Evolutionary conservation across 352 stramenopile genomes (phyloP).

Genomic region (Phytophthora podocarpi): DNA sequence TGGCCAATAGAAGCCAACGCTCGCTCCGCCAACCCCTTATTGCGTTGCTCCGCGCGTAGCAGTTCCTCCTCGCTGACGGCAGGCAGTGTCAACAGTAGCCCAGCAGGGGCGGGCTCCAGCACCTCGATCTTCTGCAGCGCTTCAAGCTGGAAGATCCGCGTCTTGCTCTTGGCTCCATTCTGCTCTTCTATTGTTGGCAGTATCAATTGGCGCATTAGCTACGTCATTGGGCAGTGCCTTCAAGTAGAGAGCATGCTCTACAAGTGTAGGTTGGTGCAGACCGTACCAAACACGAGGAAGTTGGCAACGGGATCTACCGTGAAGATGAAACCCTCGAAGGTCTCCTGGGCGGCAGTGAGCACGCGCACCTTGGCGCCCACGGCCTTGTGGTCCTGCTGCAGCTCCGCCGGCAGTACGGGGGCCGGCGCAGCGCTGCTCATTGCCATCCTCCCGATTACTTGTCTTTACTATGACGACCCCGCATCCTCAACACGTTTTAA

Average conservation of each 20-base stretch:
- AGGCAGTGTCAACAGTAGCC: conserved; percentile 51
- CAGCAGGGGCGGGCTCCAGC: conserved; percentile 51
- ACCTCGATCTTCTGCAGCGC: conserved; percentile 73
- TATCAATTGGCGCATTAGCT: too few species aligned
- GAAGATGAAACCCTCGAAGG: conserved; percentile 77
- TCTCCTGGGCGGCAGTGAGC: conserved; percentile 48
- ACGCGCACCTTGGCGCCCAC: conserved; percentile 74
- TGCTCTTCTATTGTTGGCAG: conserved; percentile 52
- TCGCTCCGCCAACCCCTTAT: conserved; percentile 69
- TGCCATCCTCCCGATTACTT: conserved; percentile 30
- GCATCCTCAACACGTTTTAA: not conserved
- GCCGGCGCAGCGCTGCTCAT: conserved; percentile 51
- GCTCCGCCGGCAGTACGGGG: conserved; percentile 51
- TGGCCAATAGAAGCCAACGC: conserved; percentile 84
- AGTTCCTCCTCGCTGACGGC: conserved; percentile 74
- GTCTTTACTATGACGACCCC: conserved; percentile 8
- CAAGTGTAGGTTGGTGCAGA: not conserved
- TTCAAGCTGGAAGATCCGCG: conserved; percentile 76
- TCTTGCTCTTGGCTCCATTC: conserved; percentile 69
- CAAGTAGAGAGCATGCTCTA: not conserved
- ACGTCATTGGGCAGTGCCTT: too few species aligned
- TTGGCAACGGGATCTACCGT: conserved; percentile 78
- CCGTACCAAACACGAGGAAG: conserved; percentile 78
- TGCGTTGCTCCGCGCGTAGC: conserved; percentile 74
- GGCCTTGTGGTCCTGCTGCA: conserved; percentile 64